A percentile compares a stretch with the other conserved stretches of the same genome.
Evolutionary conservation across 129 eudicot genomes (phyloP).

Genomic region (Lactuca saligna): DNA sequence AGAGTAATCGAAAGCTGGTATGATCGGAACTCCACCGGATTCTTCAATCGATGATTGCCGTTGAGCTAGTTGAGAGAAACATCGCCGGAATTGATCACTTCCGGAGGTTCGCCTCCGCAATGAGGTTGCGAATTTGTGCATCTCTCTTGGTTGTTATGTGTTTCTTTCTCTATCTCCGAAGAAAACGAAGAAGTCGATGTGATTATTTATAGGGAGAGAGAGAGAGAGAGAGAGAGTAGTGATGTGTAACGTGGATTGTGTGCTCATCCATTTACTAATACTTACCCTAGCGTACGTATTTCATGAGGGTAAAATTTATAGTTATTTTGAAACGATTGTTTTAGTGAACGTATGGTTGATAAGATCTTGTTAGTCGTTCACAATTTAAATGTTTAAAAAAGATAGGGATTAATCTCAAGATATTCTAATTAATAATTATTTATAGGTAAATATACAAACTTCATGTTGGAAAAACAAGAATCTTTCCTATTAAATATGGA

Average conservation of each 20-base stretch:
- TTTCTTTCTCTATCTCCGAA: neutral
- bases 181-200: slow-evolving; percentile 12
- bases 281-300: neutral
- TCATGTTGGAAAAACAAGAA: no score
- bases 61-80: slow-evolving; percentile 36
- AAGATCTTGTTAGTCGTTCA: no score
- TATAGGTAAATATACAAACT: no score
- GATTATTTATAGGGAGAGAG: slow-evolving; percentile 17
- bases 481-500: no score
- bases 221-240: neutral
- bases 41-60: slow-evolving; percentile 17
- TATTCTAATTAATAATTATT: no score
- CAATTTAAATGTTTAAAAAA: no score
- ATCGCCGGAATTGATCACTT: slow-evolving; percentile 7
- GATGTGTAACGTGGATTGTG: neutral
- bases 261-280: neutral
- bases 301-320: neutral
- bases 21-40: slow-evolving; percentile 36
- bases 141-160: slow-evolving; percentile 12
- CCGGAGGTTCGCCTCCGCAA: slow-evolving; percentile 18
- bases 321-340: no score
- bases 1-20: slow-evolving; percentile 71
- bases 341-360: no score
- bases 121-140: slow-evolving; percentile 28
- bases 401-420: no score